Evolutionary conservation across 2,329 filamentous ascomycete species (phyloP), one percentile per base, ranked within the genome.

Genomic region (Cytospora schulzeri): DNA sequence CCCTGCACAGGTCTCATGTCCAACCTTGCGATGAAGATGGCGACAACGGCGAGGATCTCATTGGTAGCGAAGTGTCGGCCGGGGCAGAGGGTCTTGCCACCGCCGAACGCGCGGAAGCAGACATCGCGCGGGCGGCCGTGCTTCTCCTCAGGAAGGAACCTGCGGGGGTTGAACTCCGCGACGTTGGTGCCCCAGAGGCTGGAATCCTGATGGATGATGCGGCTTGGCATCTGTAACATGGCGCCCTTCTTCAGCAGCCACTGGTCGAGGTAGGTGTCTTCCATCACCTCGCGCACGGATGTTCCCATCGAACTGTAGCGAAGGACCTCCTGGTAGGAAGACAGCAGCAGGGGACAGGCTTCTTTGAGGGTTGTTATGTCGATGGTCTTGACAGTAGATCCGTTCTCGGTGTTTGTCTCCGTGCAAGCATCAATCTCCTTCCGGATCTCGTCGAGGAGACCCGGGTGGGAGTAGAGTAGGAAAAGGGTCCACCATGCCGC

Each of bases 291-390:
- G 35, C 71, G 68, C 14, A 72, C 67, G 2, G 76, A 78, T 41
- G 74, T 73, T 4, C 76, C 76, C 31, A 76, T 76, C 28, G 74
- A 74, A 53, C 74, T 71, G 56, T 73, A 71, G 4, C 80, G 76
- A 11, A 81, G 72, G 2, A 74, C 74, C 66, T 82, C 80, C 57
- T 81, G 74, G 50, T 77, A 75, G 3, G 74, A 73, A 8, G 79
- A 79, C 3, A 76, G 64, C 4, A 82, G 66, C 0, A 78, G 71
- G 2, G 77, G 76, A 65, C 78, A 81, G 2, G 61, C 69, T 1
- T 71, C 66, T 54, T 76, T 78, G 12, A 79, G 66, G 8, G 59
- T 68, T 12, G 71, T 73, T 3, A 80, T 71, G 59, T 72, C 68
- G 24, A 71, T 56, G 14, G 62, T 56, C 28, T 69, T 72, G 14